These are phyloP conservation scores for Mucor lusitanicus DNA, from an alignment of 371 early-diverging fungal genomes.

Conservation along the genomic window DNA sequence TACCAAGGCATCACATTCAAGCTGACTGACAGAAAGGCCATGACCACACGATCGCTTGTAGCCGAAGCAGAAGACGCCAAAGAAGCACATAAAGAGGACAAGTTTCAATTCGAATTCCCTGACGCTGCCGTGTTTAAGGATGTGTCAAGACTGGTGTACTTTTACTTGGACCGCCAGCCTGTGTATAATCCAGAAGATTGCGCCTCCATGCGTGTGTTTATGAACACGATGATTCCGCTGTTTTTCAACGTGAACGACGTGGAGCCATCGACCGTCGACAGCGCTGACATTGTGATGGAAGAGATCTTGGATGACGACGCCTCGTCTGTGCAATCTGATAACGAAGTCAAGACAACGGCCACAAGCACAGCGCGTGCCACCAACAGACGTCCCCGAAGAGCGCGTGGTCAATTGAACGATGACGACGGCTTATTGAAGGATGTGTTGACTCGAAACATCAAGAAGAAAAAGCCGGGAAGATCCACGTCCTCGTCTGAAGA, in stretches of 20 bases:
- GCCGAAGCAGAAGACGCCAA: conserved; percentile 83
- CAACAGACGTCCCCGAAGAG: conserved; percentile 1
- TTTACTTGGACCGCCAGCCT: conserved; percentile 50
- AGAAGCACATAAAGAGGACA: conserved; percentile 24
- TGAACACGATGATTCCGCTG: conserved; percentile 68
- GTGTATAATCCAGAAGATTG: conserved; percentile 63
- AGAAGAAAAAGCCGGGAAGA: conserved; percentile 1
- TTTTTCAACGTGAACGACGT: conserved; percentile 68
- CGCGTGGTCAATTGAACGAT: conserved; percentile 3
- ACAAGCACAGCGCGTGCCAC: background rate
- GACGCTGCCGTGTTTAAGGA: conserved; percentile 68
- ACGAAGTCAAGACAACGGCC: background rate
- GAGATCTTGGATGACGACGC: conserved; percentile 37
- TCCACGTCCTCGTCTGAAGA: background rate
- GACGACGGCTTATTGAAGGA: conserved; percentile 25
- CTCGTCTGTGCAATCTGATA: conserved; percentile 17
- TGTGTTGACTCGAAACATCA: conserved; percentile 22
- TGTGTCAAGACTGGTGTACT: conserved; percentile 61
- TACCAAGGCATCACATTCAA: conserved; percentile 91
- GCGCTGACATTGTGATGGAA: conserved; percentile 37
- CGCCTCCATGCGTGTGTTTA: conserved; percentile 70
- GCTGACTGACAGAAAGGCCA: conserved; percentile 79
- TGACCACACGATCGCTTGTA: conserved; percentile 76
- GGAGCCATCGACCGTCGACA: conserved; percentile 24
- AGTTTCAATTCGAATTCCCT: conserved; percentile 39